phyloP scores from a whole-genome alignment of 768 basidiomycete genomes.

The Mycena kentingensis region DNA sequence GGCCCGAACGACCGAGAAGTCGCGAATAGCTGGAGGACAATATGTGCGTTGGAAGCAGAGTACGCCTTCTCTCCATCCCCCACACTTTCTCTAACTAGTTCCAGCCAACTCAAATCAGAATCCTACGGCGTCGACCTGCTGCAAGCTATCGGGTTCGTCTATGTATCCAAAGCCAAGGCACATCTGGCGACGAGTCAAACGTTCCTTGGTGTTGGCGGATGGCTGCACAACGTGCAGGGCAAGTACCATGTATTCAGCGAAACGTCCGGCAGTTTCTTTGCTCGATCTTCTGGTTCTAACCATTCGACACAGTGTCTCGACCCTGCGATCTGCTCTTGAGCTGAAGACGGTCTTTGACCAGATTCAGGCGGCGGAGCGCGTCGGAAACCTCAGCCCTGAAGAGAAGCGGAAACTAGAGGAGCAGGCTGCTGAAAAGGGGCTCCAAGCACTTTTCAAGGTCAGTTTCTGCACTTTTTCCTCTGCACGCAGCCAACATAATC shows the following conservation, averaged over 20 bases:
- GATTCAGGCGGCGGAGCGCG: slow-evolving; percentile 86
- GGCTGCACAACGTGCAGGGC: slow-evolving; percentile 89
- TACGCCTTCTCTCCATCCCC: slow-evolving; percentile 39
- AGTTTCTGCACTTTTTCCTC: neutral
- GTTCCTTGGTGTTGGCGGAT: slow-evolving; percentile 86
- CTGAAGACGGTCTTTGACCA: slow-evolving; percentile 90
- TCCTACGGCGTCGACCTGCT: slow-evolving; percentile 87
- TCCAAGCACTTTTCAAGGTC: slow-evolving; percentile 90
- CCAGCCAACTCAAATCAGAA: slow-evolving; percentile 79
- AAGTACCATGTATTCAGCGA: slow-evolving; percentile 94
- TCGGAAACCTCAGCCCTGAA: slow-evolving; percentile 75
- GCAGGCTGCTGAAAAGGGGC: slow-evolving; percentile 89
- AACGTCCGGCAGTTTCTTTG: slow-evolving; percentile 54
- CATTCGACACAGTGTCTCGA: slow-evolving; percentile 64
- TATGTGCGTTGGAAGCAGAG: slow-evolving; percentile 83
- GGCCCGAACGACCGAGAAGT: slow-evolving; percentile 72
- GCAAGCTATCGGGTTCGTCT: slow-evolving; percentile 85
- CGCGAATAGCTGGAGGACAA: slow-evolving; percentile 69
- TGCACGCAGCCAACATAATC: neutral
- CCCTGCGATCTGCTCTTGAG: slow-evolving; percentile 83
- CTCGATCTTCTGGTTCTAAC: slow-evolving; percentile 5
- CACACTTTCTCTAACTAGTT: slow-evolving; percentile 4
- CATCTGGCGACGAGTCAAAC: slow-evolving; percentile 72
- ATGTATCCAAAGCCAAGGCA: slow-evolving; percentile 80
- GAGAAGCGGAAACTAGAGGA: slow-evolving; percentile 85